Conservation (phyloP, 257 asterid genomes). For the Nicotiana otophora region DNA sequence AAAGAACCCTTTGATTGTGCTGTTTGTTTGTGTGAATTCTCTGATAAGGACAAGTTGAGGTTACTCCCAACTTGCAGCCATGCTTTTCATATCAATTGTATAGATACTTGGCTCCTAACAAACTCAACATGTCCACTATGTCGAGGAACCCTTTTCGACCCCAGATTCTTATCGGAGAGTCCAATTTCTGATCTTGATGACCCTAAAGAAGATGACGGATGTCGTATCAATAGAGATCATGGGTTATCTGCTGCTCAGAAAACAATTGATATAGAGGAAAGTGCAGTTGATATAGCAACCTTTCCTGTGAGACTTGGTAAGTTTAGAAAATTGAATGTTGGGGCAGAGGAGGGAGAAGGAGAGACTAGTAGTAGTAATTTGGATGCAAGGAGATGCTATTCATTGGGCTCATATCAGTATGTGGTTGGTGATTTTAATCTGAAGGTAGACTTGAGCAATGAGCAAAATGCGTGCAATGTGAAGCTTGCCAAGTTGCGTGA, state of each 20-base stretch:
- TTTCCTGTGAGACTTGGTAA: conserved; percentile 57
- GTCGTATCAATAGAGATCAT: conserved; percentile 13
- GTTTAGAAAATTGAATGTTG: conserved; percentile 38
- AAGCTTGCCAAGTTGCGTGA: conserved; percentile 23
- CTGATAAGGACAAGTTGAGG: conserved; percentile 32
- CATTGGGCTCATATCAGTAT: conserved; percentile 90
- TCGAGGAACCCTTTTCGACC: conserved; percentile 30
- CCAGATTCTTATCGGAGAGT: conserved; percentile 19
- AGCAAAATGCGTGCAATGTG: conserved; percentile 16
- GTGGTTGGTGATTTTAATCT: conserved; percentile 79
- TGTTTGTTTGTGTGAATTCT: conserved; percentile 46
- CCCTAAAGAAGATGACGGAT: conserved; percentile 25
- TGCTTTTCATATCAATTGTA: conserved; percentile 46
- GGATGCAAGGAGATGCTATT: conserved; percentile 88
- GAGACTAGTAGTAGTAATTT: conserved; percentile 83
- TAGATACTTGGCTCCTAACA: conserved; percentile 49
- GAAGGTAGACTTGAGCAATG: conserved; percentile 56
- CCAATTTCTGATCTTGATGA: conserved; percentile 30
- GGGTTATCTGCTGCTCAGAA: conserved; percentile 14
- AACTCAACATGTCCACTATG: conserved; percentile 51
- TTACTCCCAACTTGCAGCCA: conserved; percentile 47
- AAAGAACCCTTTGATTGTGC: conserved; percentile 50
- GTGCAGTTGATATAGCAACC: conserved; percentile 15
- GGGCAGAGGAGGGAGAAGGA: conserved; percentile 37
- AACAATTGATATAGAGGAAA: conserved; percentile 28